Percentiles rank a stretch among this genome's conserved stretches.
phyloP scores from a whole-genome alignment of 1,139 yeast genomes.

The Williopsis jadinii region DNA sequence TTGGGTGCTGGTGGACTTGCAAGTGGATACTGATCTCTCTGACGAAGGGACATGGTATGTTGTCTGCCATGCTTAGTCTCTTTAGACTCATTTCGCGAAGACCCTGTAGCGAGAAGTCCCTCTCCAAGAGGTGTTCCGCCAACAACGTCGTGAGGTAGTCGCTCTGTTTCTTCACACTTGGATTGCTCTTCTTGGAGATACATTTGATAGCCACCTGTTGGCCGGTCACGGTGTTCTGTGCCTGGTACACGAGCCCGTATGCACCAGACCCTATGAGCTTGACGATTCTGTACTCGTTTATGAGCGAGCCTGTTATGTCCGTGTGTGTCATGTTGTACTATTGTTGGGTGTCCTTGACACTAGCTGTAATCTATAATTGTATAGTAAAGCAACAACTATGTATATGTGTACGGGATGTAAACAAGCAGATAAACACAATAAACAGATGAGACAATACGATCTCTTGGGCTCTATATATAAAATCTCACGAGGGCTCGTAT shows the following conservation, averaged over 20 bases:
- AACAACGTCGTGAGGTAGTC: slow-evolving; percentile 1
- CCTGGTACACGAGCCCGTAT: slow-evolving; percentile 76
- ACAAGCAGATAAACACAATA: too few species aligned
- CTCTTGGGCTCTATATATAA: too few species aligned
- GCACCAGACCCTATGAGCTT: slow-evolving; percentile 82
- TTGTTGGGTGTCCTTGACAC: too few species aligned
- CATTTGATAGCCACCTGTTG: slow-evolving; percentile 66
- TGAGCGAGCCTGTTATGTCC: slow-evolving; percentile 21
- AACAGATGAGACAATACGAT: too few species aligned
- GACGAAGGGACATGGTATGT: slow-evolving; percentile 36
- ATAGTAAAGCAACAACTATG: too few species aligned
- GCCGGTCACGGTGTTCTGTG: slow-evolving; percentile 46
- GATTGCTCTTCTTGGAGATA: slow-evolving; percentile 42
- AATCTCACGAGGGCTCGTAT: too few species aligned
- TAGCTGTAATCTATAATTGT: too few species aligned
- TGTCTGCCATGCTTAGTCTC: slow-evolving; percentile 28
- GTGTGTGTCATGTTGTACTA: too few species aligned
- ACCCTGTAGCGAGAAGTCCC: neutral
- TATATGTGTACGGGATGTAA: too few species aligned
- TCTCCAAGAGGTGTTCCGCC: neutral
- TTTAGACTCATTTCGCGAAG: slow-evolving; percentile 35
- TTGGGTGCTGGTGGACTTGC: slow-evolving; percentile 70
- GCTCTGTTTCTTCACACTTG: slow-evolving; percentile 16
- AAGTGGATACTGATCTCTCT: slow-evolving; percentile 71
- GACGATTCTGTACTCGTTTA: slow-evolving; percentile 39